Base-by-base conservation (phyloP, 352 stramenopile species). In the Phytophthora colocasiae region DNA sequence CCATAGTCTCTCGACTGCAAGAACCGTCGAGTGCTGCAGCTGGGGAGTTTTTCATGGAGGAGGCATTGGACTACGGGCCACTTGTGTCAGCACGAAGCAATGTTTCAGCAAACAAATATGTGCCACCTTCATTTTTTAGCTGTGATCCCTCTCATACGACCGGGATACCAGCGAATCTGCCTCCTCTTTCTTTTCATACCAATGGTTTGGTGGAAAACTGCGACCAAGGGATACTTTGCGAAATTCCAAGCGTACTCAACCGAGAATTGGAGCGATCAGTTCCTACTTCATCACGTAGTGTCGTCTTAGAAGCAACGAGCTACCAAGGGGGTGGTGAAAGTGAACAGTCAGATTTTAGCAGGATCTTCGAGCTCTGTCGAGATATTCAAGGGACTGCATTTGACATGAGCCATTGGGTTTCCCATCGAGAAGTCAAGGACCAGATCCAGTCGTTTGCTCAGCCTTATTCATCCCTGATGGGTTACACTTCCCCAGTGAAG, bases 371-470 rank as follows among this genome's bases (percentile, higher is more conserved):
- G 7, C 69, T 89, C 4, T 89, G 80, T 56, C 73, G 69, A 19
- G 78, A 87, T 39, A 80, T 89, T 26, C 75, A 89, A 51, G 73
- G 77, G 12, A 65, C 73, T 15, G 78, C 80, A 11, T 69, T 75
- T 46, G 80, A 85, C 32, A 63, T 84, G 48, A 73, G 58, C 26
- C 71, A 80, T n/a, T 75, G 70, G 31, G 55, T 77, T 12, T 73
- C 66, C 2, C 60, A 74, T 34, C 53, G 59, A 24, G 69, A 78
- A 22, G 65, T 73, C 1, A 69, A 78, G 49, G 54, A 66, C 12
- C 43, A 73, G 10, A 65, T 66, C 29, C 60, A 73, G 34, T 46
- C 40, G 12, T 22, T 52, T n/a, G 26, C 51, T 15, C 66, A 73
- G 15, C 51, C 63, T 12, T 69, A 69, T 31, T 53, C 47, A 12